These are phyloP conservation scores for Mariannaea elegans DNA, from an alignment of 2,329 filamentous ascomycete species.

Conservation along the genomic window DNA sequence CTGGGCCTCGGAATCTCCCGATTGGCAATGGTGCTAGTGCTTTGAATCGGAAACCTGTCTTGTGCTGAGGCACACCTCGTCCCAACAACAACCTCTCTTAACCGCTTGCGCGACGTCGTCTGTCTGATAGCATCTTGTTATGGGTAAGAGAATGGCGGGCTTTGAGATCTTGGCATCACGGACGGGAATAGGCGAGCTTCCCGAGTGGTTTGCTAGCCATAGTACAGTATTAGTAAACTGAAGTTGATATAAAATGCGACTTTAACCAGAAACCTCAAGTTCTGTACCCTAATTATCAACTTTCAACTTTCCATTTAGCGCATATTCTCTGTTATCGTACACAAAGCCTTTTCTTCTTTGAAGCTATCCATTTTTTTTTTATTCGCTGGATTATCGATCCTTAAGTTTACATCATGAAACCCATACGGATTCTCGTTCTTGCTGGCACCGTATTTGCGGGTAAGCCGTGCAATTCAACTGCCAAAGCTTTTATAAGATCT, in stretches of 20 bases:
- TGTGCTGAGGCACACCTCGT: conserved; percentile 27
- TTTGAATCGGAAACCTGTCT: conserved; percentile 10
- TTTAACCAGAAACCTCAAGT: background rate
- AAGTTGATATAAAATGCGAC: no score
- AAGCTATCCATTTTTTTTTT: no score
- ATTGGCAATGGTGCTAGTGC: background rate
- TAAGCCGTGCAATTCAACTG: conserved; percentile 3
- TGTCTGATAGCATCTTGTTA: conserved; percentile 15
- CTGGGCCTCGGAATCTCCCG: conserved; percentile 8
- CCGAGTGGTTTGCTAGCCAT: no score
- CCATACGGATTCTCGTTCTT: conserved; percentile 26
- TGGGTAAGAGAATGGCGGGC: background rate
- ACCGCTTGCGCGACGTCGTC: conserved; percentile 24
- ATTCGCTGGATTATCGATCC: background rate
- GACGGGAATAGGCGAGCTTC: background rate
- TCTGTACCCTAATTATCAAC: no score
- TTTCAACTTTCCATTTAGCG: no score
- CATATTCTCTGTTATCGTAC: no score
- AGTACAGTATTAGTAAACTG: no score
- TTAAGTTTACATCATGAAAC: conserved; percentile 28
- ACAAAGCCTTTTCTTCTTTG: no score
- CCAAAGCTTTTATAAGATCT: background rate
- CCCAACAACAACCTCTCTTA: conserved; percentile 25
- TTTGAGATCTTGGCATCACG: background rate
- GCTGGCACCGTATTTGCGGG: conserved; percentile 31